Conservation (phyloP, 306 rosid species). For the Mucuna pruriens region DNA sequence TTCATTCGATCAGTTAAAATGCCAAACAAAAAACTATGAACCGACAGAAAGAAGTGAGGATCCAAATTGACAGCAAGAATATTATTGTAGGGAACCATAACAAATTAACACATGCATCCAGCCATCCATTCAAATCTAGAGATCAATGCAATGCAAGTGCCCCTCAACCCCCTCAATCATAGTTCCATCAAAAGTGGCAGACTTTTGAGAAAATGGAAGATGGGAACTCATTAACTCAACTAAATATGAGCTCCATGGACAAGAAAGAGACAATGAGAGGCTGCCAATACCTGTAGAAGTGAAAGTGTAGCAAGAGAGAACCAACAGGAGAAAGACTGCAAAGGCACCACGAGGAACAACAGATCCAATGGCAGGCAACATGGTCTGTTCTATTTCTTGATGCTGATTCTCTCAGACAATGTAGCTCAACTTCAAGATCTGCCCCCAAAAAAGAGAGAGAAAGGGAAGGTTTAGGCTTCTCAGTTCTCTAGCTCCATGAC, state of each 20-base stretch:
- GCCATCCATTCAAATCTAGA: slow-evolving; percentile 20
- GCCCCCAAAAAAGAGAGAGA: slow-evolving; percentile 33
- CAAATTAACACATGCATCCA: neutral
- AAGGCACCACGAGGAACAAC: slow-evolving; percentile 49
- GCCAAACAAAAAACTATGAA: slow-evolving; percentile 4
- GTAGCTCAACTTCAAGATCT: slow-evolving; percentile 51
- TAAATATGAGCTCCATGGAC: neutral
- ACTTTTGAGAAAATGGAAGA: slow-evolving; percentile 14
- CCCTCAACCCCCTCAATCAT: neutral
- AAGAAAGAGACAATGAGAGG: neutral
- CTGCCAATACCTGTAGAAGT: slow-evolving; percentile 67
- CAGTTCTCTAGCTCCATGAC: slow-evolving; percentile 32
- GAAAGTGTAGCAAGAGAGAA: slow-evolving; percentile 65
- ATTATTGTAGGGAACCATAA: neutral
- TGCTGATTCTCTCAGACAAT: slow-evolving; percentile 43
- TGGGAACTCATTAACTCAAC: neutral
- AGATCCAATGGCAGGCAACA: slow-evolving; percentile 55
- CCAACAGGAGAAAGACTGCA: slow-evolving; percentile 49
- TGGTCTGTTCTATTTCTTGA: slow-evolving; percentile 55
- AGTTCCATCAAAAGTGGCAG: neutral
- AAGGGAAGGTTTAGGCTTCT: slow-evolving; percentile 1
- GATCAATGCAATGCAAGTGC: neutral
- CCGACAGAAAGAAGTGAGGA: neutral
- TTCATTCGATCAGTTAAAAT: slow-evolving; percentile 1
- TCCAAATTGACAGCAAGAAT: neutral